Conservation (phyloP, 495 filamentous ascomycete genomes). For the Neurospora discreta region DNA sequence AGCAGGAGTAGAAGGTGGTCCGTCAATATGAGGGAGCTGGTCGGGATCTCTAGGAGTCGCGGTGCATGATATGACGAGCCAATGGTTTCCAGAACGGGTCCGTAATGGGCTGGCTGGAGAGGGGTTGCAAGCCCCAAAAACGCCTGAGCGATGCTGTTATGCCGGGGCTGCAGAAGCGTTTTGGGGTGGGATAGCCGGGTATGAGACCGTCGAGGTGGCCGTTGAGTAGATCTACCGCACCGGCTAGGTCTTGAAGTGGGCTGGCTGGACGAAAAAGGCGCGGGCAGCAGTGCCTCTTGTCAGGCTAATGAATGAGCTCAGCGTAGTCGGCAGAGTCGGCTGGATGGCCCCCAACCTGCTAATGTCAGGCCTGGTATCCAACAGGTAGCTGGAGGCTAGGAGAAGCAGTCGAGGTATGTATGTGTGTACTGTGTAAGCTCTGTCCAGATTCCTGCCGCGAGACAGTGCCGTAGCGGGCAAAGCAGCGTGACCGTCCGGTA, state of each 20-base stretch:
- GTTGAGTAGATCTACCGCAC: slow-evolving; percentile 11
- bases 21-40: slow-evolving; percentile 13
- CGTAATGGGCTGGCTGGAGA: slow-evolving; percentile 18
- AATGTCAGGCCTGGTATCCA: background rate
- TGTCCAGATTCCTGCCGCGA: background rate
- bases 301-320: background rate
- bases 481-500: background rate
- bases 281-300: background rate
- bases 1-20: slow-evolving; percentile 14
- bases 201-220: slow-evolving; percentile 5
- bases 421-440: background rate
- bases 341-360: background rate
- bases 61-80: slow-evolving; percentile 22
- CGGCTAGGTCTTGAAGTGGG: slow-evolving; percentile 1
- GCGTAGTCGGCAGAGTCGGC: background rate
- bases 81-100: slow-evolving; percentile 21
- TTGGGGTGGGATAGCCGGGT: slow-evolving; percentile 3
- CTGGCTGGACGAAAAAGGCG: background rate
- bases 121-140: slow-evolving; percentile 9
- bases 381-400: background rate
- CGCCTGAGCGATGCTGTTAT: slow-evolving; percentile 9
- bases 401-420: background rate
- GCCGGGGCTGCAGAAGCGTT: slow-evolving; percentile 17
- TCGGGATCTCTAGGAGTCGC: slow-evolving; percentile 15
- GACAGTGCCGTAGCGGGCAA: background rate